Evolutionary conservation across 495 filamentous ascomycete genomes (phyloP).

Genomic region (Annulohypoxylon maeteangense): DNA sequence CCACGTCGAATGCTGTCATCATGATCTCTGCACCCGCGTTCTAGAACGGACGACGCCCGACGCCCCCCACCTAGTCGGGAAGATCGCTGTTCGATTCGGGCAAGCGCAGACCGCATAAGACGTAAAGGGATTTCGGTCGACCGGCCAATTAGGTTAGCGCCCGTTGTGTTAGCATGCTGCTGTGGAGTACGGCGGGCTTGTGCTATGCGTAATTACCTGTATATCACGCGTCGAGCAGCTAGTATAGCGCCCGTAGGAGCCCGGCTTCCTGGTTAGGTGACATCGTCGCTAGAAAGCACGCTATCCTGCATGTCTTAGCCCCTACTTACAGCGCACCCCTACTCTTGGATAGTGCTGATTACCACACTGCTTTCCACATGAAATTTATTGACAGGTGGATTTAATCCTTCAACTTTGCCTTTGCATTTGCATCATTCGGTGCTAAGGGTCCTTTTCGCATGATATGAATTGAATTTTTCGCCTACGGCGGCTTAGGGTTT

Average conservation of each 20-base stretch:
- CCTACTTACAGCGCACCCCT: neutral
- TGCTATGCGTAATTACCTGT: constrained; percentile 1
- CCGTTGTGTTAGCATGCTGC: neutral
- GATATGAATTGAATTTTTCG: no score
- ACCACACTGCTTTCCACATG: neutral
- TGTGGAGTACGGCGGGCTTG: constrained; percentile 5
- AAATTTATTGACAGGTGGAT: neutral
- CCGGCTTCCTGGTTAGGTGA: constrained; percentile 17
- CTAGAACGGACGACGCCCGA: constrained; percentile 24
- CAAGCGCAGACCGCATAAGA: constrained; percentile 1
- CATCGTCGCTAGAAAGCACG: constrained; percentile 15
- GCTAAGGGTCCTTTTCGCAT: neutral
- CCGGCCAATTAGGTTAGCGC: constrained; percentile 5
- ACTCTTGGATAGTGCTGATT: neutral
- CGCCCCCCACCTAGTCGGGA: neutral
- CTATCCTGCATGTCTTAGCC: constrained; percentile 13
- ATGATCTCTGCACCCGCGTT: constrained; percentile 1
- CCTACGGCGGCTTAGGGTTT: neutral
- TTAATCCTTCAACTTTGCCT: neutral
- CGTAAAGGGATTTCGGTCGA: neutral
- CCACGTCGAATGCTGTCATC: neutral
- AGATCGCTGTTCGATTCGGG: constrained; percentile 10
- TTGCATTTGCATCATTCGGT: neutral
- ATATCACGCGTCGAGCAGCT: constrained; percentile 15
- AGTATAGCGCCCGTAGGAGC: constrained; percentile 4